A percentile compares a stretch with the other conserved stretches of the same genome.
Evolutionary conservation across 805 yeast species (phyloP).

Genomic region (Wickerhamomyces queroliae): DNA sequence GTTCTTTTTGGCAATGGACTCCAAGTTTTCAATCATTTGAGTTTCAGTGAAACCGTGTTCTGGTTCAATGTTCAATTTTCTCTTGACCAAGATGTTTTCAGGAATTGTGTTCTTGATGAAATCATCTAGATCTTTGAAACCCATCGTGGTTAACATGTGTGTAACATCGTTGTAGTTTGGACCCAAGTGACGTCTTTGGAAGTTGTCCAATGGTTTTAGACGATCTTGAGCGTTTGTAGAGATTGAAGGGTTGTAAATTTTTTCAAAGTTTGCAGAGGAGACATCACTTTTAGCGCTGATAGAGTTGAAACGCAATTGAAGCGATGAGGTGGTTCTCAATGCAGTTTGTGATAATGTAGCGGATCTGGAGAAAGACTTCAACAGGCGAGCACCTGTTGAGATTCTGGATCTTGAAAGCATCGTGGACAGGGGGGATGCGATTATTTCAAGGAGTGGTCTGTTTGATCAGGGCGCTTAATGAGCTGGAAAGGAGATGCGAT

Average conservation of each 20-base stretch:
- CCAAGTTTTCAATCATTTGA: slow-evolving; percentile 66
- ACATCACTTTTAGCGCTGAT: slow-evolving; percentile 39
- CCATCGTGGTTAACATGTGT: slow-evolving; percentile 61
- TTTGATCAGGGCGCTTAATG: not conserved
- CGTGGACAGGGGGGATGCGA: not conserved
- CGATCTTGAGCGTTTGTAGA: slow-evolving; percentile 7
- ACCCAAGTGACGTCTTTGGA: slow-evolving; percentile 88
- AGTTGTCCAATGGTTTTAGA: slow-evolving; percentile 60
- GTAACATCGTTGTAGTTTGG: slow-evolving; percentile 59
- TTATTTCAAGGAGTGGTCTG: not conserved
- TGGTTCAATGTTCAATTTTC: slow-evolving; percentile 66
- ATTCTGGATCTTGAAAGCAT: slow-evolving; percentile 1
- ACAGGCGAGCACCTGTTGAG: not conserved
- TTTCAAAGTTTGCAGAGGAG: slow-evolving; percentile 44
- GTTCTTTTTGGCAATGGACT: slow-evolving; percentile 69
- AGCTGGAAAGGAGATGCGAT: not conserved
- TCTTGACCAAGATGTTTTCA: slow-evolving; percentile 58
- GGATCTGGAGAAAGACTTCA: not conserved
- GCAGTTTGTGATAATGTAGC: not conserved
- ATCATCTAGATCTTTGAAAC: slow-evolving; percentile 59
- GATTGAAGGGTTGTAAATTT: slow-evolving; percentile 38
- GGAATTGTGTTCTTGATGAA: slow-evolving; percentile 78
- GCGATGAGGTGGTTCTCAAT: no score
- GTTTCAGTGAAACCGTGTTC: slow-evolving; percentile 72
- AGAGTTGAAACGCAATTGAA: slow-evolving; percentile 12